Evolutionary conservation across 179 eudicot genomes (phyloP).

Genomic region (Kewa caespitosa): DNA sequence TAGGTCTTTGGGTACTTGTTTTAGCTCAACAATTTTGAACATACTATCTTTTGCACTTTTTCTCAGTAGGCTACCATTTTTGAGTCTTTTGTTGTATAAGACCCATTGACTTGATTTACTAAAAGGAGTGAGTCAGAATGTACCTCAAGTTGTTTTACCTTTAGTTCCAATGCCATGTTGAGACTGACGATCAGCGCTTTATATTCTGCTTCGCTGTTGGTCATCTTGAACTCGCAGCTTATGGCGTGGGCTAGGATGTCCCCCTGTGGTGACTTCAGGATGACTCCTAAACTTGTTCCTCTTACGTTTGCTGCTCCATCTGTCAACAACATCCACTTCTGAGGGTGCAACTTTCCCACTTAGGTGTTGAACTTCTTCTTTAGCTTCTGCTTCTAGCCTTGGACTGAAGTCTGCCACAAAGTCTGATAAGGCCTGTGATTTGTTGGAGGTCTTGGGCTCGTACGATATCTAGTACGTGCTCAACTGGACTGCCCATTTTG

Average conservation of each 20-base stretch:
- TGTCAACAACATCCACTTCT: too few species aligned
- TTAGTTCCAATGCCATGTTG: too few species aligned
- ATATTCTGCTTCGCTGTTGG: not conserved
- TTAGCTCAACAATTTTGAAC: not conserved
- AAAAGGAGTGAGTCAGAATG: not conserved
- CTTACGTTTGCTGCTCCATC: too few species aligned
- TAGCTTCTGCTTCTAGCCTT: not conserved
- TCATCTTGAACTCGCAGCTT: not conserved
- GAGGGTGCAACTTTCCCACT: too few species aligned
- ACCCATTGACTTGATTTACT: not conserved
- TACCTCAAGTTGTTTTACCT: not conserved
- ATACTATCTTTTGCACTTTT: not conserved
- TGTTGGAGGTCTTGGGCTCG: not conserved
- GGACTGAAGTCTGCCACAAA: not conserved
- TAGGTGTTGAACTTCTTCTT: not conserved
- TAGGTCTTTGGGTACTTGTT: not conserved
- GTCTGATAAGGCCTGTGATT: not conserved
- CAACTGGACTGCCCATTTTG: not conserved
- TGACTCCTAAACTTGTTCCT: too few species aligned
- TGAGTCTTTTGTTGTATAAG: not conserved
- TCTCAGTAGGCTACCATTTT: not conserved
- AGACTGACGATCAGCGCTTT: too few species aligned
- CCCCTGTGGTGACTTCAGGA: too few species aligned
- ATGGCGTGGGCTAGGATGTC: not conserved
- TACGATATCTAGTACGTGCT: too few species aligned